Conservation (phyloP, 768 basidiomycete species). For the Tylopilus vinaceipallidus region DNA sequence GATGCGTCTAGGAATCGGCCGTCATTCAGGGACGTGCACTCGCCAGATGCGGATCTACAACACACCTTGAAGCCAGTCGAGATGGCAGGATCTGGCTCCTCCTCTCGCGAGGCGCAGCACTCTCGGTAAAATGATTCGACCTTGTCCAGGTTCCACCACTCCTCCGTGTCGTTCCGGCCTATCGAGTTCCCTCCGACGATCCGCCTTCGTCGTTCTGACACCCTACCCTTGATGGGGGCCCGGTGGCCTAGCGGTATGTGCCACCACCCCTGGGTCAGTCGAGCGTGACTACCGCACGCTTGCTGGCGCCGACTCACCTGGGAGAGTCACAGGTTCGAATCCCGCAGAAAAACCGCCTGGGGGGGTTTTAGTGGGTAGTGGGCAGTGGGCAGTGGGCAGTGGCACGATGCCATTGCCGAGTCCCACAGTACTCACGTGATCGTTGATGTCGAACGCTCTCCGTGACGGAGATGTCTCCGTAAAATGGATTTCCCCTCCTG, state of each 20-base stretch:
- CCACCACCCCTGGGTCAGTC: too few species aligned
- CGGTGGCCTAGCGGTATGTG: too few species aligned
- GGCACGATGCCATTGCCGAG: too few species aligned
- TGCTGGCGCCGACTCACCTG: too few species aligned
- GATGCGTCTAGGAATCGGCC: conserved; percentile 44
- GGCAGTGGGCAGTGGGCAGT: too few species aligned
- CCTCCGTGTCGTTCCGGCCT: conserved; percentile 14
- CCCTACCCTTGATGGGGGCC: conserved; percentile 74
- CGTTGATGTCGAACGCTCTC: too few species aligned
- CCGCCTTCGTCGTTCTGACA: conserved; percentile 55
- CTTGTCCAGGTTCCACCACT: conserved; percentile 82
- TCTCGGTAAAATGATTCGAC: conserved; percentile 86
- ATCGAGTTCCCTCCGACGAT: conserved; percentile 19
- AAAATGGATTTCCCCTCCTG: conserved; percentile 87
- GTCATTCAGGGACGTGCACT: background rate
- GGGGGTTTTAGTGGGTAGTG: too few species aligned
- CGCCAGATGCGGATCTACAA: background rate
- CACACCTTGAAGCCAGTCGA: conserved; percentile 13
- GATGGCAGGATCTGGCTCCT: conserved; percentile 61
- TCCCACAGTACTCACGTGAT: too few species aligned
- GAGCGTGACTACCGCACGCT: too few species aligned
- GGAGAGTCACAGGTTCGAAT: too few species aligned
- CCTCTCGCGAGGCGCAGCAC: conserved; percentile 77
- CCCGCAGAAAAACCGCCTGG: too few species aligned
- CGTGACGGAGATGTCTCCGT: too few species aligned